Evolutionary conservation across 2,329 filamentous ascomycete species (phyloP).

Genomic region (Pseudogymnoascus sp.): DNA sequence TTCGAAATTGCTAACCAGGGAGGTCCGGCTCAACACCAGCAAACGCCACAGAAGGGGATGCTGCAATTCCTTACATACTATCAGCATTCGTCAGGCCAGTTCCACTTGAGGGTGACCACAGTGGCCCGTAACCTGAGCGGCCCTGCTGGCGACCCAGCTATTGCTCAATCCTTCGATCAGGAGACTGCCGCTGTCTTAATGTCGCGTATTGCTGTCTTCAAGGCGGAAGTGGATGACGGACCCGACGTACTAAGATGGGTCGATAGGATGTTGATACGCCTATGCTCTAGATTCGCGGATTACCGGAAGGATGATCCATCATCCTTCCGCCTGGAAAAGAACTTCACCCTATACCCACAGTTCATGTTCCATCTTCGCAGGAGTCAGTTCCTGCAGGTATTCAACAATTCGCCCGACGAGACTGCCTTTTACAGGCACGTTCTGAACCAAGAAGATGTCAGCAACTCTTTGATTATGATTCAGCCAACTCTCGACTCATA

Average conservation of each 20-base stretch:
- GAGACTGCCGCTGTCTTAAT: conserved; percentile 96
- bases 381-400: conserved; percentile 96
- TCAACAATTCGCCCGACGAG: conserved; percentile 98
- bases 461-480: conserved; percentile 97
- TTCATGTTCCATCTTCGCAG: conserved; percentile 99
- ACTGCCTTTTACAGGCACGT: conserved; percentile 99
- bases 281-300: conserved; percentile 94
- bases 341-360: conserved; percentile 96
- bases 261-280: conserved; percentile 91
- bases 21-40: conserved; percentile 74
- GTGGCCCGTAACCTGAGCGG: conserved; percentile 86
- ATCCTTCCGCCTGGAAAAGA: conserved; percentile 94
- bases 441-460: conserved; percentile 92
- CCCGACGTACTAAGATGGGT: conserved; percentile 98
- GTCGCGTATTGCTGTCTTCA: conserved; percentile 98
- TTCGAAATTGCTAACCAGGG: conserved; percentile 96
- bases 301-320: conserved; percentile 97
- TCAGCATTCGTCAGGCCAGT: conserved; percentile 92
- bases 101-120: conserved; percentile 91
- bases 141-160: conserved; percentile 85
- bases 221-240: conserved; percentile 95
- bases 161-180: conserved; percentile 96
- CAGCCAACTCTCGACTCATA: conserved; percentile 96
- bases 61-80: conserved; percentile 99
- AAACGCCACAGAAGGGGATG: conserved; percentile 83